These are phyloP conservation scores for Evansstolkia leycettana DNA, from an alignment of 495 filamentous ascomycete species.

Conservation along the genomic window DNA sequence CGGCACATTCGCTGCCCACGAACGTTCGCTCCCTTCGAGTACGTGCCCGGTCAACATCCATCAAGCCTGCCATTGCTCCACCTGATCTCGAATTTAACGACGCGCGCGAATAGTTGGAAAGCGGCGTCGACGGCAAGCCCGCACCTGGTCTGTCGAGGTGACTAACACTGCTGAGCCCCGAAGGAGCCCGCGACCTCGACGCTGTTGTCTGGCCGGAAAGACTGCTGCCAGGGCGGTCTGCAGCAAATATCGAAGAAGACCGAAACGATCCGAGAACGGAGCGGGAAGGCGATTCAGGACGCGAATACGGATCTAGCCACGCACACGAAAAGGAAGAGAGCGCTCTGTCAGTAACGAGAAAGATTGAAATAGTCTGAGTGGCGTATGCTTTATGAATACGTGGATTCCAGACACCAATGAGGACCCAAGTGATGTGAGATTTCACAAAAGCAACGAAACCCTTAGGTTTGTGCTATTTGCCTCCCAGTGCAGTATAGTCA, in stretches of 20 bases:
- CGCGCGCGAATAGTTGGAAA: background rate
- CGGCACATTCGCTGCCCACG: slow-evolving; percentile 85
- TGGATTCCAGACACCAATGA: too few species aligned
- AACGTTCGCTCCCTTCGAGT: slow-evolving; percentile 88
- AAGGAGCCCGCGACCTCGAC: too few species aligned
- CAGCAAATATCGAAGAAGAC: slow-evolving; percentile 4
- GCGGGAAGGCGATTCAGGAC: slow-evolving; percentile 23
- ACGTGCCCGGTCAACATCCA: slow-evolving; percentile 67
- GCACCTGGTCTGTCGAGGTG: too few species aligned
- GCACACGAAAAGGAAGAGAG: too few species aligned
- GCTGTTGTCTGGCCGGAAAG: too few species aligned
- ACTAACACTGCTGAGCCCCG: too few species aligned
- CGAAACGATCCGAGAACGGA: slow-evolving; percentile 16
- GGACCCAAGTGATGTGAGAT: slow-evolving; percentile 4
- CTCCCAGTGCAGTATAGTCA: slow-evolving; percentile 5
- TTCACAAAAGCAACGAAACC: slow-evolving; percentile 7
- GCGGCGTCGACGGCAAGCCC: background rate
- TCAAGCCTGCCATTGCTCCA: slow-evolving; percentile 55
- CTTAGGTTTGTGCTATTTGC: background rate
- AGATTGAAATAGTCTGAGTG: too few species aligned
- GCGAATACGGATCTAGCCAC: slow-evolving; percentile 17
- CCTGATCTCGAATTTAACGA: slow-evolving; percentile 13
- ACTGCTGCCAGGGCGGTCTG: too few species aligned
- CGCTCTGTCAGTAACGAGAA: slow-evolving; percentile 7
- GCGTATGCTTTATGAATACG: too few species aligned